Evolutionary conservation across 768 basidiomycete species (phyloP).

Genomic region (Lactarius quietus): DNA sequence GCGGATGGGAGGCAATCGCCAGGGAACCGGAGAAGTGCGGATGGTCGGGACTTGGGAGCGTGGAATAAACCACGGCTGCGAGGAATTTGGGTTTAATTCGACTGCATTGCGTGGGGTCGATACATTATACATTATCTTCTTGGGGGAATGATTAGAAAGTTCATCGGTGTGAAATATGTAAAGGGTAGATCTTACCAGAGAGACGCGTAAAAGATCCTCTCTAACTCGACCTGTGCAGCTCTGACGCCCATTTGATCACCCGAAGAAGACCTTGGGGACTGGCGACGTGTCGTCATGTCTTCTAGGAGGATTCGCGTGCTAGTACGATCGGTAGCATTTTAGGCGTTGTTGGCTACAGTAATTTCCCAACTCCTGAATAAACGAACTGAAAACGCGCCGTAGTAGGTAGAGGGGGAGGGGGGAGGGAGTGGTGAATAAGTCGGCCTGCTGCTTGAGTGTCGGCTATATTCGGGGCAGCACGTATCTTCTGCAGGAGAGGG

Average conservation of each 20-base stretch:
- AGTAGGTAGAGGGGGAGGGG: not conserved
- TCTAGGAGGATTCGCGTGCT: not conserved
- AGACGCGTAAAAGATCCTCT: not conserved
- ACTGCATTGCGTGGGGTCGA: too few relatives aligned
- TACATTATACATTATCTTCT: not conserved
- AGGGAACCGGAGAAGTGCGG: slow-evolving; percentile 17
- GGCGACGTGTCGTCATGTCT: too few relatives aligned
- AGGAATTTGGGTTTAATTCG: too few relatives aligned
- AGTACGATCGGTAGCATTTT: not conserved
- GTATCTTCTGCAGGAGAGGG: not conserved
- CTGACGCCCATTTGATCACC: too few relatives aligned
- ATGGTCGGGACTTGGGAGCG: slow-evolving; percentile 15
- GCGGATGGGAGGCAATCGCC: slow-evolving; percentile 19
- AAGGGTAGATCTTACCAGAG: too few relatives aligned
- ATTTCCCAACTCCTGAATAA: not conserved
- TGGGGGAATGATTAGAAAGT: not conserved
- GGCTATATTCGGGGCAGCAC: not conserved
- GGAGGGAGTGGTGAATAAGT: not conserved
- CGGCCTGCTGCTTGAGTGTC: not conserved
- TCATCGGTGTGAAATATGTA: not conserved
- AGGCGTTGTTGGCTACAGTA: not conserved
- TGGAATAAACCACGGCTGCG: slow-evolving; percentile 8
- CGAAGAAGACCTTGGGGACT: too few relatives aligned
- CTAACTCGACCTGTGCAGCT: not conserved
- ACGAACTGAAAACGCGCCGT: not conserved